Evolutionary conservation across 257 asterid species (phyloP).

Genomic region (Solanum lycopersicoides): DNA sequence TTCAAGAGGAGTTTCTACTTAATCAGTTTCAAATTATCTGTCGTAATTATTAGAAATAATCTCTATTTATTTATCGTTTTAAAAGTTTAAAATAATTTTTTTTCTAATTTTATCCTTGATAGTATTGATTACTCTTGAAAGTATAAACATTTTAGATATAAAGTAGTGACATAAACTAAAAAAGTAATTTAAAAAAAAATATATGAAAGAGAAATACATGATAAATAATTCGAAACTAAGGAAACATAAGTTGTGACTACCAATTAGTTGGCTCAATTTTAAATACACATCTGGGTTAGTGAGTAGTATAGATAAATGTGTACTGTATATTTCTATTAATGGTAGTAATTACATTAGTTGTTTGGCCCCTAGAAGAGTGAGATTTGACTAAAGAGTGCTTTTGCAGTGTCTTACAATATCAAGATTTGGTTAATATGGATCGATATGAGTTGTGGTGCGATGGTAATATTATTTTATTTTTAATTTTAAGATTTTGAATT

Average conservation of each 20-base stretch:
- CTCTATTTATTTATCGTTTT: not conserved
- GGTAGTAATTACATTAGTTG: not conserved
- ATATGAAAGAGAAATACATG: not conserved
- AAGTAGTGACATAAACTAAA: not conserved
- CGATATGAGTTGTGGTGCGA: fast-evolving
- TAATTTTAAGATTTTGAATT: too few species aligned
- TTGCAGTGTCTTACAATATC: slow-evolving; percentile 14
- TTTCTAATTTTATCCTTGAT: not conserved
- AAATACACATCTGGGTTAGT: not conserved
- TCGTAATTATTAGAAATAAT: fast-evolving
- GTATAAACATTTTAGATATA: not conserved
- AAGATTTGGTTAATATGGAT: not conserved
- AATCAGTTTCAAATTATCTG: not conserved
- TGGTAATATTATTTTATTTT: too few species aligned
- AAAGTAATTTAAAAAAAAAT: too few species aligned
- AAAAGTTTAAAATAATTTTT: not conserved
- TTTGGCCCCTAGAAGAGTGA: not conserved
- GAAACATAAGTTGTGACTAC: not conserved
- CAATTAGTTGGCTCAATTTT: not conserved
- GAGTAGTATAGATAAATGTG: not conserved
- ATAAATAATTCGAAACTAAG: not conserved
- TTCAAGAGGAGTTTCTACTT: not conserved
- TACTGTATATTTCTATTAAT: not conserved
- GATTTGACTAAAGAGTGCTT: not conserved
- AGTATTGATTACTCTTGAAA: not conserved